Percentiles rank a stretch among this genome's conserved stretches.
Conservation (phyloP, 2,329 filamentous ascomycete genomes). For the Calonectria henricotiae region DNA sequence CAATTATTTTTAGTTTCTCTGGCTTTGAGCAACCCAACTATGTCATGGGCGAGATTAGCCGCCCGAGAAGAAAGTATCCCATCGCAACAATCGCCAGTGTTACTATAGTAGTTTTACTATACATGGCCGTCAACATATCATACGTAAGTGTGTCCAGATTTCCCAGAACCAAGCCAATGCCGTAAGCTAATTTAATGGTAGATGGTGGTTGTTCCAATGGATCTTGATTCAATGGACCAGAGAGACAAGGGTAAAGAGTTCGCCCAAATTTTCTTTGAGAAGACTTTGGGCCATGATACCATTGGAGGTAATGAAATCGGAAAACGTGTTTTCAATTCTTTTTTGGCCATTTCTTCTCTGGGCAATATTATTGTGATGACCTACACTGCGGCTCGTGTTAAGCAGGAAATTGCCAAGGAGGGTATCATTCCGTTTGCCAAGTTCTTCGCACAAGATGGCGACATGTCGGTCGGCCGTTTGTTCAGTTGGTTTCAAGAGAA, state of each 20-base stretch:
- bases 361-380: conserved; percentile 74
- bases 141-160: conserved; percentile 52
- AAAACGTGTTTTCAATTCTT: conserved; percentile 63
- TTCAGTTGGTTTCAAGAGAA: conserved; percentile 54
- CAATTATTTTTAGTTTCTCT: conserved; percentile 61
- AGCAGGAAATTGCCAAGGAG: conserved; percentile 75
- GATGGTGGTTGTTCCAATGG: conserved; percentile 60
- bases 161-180: too few species aligned
- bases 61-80: conserved; percentile 56
- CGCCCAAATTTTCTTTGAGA: conserved; percentile 57
- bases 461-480: conserved; percentile 57
- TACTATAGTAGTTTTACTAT: conserved; percentile 54
- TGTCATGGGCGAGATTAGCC: conserved; percentile 56
- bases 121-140: conserved; percentile 59
- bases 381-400: conserved; percentile 70
- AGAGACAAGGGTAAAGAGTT: conserved; percentile 42
- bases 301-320: conserved; percentile 51
- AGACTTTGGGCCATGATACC: conserved; percentile 54
- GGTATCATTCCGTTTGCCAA: conserved; percentile 68
- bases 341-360: conserved; percentile 70
- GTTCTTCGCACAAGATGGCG: conserved; percentile 64
- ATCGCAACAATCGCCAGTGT: conserved; percentile 54
- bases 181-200: conserved; percentile 42
- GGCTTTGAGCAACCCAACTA: conserved; percentile 61
- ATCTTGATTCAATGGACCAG: conserved; percentile 35